These are phyloP conservation scores for Fusarium oligoseptatum DNA, from an alignment of 2,329 filamentous ascomycete species.

Conservation along the genomic window DNA sequence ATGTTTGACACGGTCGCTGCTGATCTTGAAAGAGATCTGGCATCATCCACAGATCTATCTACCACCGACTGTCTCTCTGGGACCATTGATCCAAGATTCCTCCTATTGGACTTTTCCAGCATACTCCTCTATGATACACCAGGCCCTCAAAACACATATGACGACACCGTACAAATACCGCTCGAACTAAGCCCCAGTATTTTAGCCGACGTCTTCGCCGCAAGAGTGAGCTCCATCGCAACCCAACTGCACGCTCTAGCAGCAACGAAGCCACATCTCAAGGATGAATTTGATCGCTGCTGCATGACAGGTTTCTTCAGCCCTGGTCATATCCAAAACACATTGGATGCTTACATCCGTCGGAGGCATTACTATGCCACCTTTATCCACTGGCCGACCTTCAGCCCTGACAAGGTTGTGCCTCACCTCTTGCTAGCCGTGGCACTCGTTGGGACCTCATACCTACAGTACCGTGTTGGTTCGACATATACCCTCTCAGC, in stretches of 20 bases:
- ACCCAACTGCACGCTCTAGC: not conserved
- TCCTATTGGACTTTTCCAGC: constrained; percentile 17
- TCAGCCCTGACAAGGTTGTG: constrained; percentile 17
- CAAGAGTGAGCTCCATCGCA: not conserved
- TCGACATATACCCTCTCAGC: not conserved
- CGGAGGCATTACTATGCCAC: constrained; percentile 21
- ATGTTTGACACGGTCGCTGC: constrained; percentile 12
- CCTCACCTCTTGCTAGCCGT: constrained; percentile 20
- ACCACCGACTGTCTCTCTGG: not conserved
- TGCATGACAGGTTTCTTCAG: constrained; percentile 12
- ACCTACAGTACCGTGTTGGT: not conserved
- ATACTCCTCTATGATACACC: constrained; percentile 16
- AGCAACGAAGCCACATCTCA: constrained; percentile 13
- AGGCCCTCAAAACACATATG: rapidly evolving
- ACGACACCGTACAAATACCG: rapidly evolving
- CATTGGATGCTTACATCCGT: constrained; percentile 10
- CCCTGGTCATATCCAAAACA: constrained; percentile 6
- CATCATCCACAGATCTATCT: not conserved
- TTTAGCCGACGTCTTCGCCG: not conserved
- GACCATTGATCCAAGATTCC: constrained; percentile 20
- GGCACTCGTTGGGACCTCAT: constrained; percentile 14
- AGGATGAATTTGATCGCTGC: not conserved
- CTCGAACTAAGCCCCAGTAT: not conserved
- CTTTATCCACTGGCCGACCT: constrained; percentile 35
- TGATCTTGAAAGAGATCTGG: constrained; percentile 21